Conservation (phyloP, 495 filamentous ascomycete species). For the Durotheca rogersii region DNA sequence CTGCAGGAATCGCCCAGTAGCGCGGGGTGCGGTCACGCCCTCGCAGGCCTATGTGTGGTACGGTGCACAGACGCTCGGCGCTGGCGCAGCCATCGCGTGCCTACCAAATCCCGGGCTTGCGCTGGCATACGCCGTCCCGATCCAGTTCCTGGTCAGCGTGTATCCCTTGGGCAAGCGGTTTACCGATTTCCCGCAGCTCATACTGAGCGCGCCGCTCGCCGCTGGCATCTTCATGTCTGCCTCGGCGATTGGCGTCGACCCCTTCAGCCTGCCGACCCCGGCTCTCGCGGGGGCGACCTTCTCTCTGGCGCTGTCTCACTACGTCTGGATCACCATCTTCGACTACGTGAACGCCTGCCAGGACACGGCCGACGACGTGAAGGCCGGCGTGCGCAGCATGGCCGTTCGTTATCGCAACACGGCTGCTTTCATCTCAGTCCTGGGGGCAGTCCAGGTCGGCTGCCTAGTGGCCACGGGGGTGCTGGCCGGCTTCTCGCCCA, state of each 20-base stretch:
- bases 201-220: conserved; percentile 19
- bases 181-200: conserved; percentile 30
- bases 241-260: conserved; percentile 6
- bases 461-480: conserved; percentile 7
- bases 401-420: conserved; percentile 35
- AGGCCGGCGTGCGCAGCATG: conserved; percentile 36
- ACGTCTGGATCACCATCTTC: conserved; percentile 34
- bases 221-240: conserved; percentile 14
- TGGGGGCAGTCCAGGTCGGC: neutral
- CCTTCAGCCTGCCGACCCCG: conserved; percentile 1
- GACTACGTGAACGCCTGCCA: conserved; percentile 39
- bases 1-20: conserved; percentile 41
- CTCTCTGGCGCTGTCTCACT: conserved; percentile 13
- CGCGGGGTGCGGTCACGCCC: conserved; percentile 45
- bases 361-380: conserved; percentile 32
- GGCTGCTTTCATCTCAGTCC: neutral
- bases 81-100: conserved; percentile 7
- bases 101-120: conserved; percentile 4
- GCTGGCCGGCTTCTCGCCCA: conserved; percentile 5
- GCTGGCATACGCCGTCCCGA: conserved; percentile 13
- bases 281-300: conserved; percentile 14
- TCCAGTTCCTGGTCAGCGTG: conserved; percentile 10
- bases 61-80: conserved; percentile 16
- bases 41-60: conserved; percentile 37
- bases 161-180: conserved; percentile 31